Percentiles rank a stretch among this genome's conserved stretches.
phyloP scores from a whole-genome alignment of 495 filamentous ascomycete genomes.

The Aspergillus sclerotiicarbonarius region DNA sequence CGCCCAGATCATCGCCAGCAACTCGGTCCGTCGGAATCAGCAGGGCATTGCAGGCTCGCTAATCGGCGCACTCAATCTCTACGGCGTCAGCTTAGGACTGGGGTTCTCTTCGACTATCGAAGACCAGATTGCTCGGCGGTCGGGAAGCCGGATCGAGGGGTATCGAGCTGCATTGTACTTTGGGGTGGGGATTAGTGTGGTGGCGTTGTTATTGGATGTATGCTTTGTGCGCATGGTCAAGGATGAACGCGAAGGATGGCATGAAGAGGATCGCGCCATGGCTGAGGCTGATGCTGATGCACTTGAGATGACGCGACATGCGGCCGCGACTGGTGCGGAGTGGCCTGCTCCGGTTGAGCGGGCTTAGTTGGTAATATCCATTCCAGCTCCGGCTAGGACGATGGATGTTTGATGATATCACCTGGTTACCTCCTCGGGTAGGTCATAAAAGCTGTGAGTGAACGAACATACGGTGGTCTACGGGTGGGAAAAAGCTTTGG shows the following conservation, averaged over 20 bases:
- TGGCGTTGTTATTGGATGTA: constrained; percentile 40
- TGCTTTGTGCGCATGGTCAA: constrained; percentile 39
- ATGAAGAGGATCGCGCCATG: constrained; percentile 22
- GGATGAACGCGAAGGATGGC: constrained; percentile 45
- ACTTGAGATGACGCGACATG: constrained; percentile 10
- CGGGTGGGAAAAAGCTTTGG: too few relatives aligned
- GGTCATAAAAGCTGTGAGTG: too few relatives aligned
- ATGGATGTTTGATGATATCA: too few relatives aligned
- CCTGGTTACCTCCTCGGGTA: too few relatives aligned
- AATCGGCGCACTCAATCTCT: constrained; percentile 46
- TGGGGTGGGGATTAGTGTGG: constrained; percentile 39
- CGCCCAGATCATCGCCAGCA: constrained; percentile 55
- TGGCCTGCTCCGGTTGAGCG: not conserved
- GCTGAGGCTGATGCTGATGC: constrained; percentile 12
- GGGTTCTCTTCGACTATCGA: constrained; percentile 54
- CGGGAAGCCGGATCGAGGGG: constrained; percentile 23
- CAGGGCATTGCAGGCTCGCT: constrained; percentile 51
- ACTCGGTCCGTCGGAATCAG: constrained; percentile 44
- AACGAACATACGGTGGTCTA: too few relatives aligned
- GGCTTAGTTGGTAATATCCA: not conserved
- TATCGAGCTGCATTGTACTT: constrained; percentile 46
- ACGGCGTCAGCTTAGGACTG: constrained; percentile 47
- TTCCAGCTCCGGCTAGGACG: too few relatives aligned
- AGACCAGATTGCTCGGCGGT: constrained; percentile 22
- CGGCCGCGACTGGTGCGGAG: constrained; percentile 19